Evolutionary conservation across 345 rosid species (phyloP).

Genomic region (Melastoma malabathricum): DNA sequence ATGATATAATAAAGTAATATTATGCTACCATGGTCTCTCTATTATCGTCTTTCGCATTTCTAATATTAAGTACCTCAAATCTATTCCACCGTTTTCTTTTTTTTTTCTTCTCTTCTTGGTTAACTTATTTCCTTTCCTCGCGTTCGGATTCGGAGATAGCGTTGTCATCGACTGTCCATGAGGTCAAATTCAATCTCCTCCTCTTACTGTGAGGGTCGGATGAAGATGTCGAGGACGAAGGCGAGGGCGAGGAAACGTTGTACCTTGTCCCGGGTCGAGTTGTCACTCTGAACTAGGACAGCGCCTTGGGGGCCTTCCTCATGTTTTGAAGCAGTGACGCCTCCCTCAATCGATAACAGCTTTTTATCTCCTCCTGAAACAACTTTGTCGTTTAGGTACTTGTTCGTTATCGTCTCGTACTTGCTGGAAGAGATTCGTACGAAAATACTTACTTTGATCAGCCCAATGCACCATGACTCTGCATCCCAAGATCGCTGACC

Average conservation of each 20-base stretch:
- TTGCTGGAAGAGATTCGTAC: neutral
- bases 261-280: conserved; percentile 46
- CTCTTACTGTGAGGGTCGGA: conserved; percentile 28
- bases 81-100: conserved; percentile 5
- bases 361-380: conserved; percentile 64
- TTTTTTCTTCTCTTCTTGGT: neutral
- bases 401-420: too few species aligned
- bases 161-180: conserved; percentile 59
- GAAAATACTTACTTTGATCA: conserved; percentile 53
- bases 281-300: conserved; percentile 57
- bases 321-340: conserved; percentile 32
- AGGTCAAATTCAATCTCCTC: conserved; percentile 49
- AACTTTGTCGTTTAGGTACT: too few species aligned
- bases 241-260: conserved; percentile 24
- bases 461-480: conserved; percentile 93
- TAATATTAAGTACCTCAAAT: too few species aligned
- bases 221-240: conserved; percentile 32
- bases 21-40: too few species aligned
- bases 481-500: conserved; percentile 47
- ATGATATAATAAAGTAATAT: too few species aligned
- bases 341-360: conserved; percentile 77
- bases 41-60: too few species aligned
- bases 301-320: conserved; percentile 37
- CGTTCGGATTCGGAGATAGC: conserved; percentile 23
- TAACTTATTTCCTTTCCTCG: conserved; percentile 8